Percentiles rank a stretch among this genome's conserved stretches.
These are phyloP conservation scores for Populus euphratica DNA, from an alignment of 345 rosid species.

Conservation along the genomic window DNA sequence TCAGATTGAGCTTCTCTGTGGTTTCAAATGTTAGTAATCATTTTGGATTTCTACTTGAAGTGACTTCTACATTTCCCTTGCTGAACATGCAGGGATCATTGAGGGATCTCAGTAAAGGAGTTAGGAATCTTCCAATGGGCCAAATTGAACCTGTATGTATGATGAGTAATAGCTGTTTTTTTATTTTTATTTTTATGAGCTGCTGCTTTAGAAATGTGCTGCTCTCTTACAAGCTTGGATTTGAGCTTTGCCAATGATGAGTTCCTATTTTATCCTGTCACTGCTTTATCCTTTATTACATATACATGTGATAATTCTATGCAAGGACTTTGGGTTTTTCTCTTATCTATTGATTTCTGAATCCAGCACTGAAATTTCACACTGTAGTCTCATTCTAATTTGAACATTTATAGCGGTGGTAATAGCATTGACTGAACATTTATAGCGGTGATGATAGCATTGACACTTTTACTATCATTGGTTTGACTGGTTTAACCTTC, in stretches of 20 bases:
- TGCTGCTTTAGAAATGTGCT: not conserved
- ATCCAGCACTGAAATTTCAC: not conserved
- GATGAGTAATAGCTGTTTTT: not conserved
- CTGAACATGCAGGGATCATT: slow-evolving; percentile 53
- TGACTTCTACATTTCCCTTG: slow-evolving; percentile 7
- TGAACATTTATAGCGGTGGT: not conserved
- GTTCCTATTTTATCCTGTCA: not conserved
- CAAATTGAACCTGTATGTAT: slow-evolving; percentile 50
- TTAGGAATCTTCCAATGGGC: slow-evolving; percentile 44
- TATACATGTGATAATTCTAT: not conserved
- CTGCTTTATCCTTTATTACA: not conserved
- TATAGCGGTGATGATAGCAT: not conserved
- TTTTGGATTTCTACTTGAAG: not conserved
- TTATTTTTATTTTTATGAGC: not conserved
- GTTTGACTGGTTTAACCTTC: not conserved
- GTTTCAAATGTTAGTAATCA: not conserved
- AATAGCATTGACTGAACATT: too few relatives aligned
- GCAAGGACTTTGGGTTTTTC: too few relatives aligned
- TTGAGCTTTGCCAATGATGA: not conserved
- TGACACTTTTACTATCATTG: not conserved
- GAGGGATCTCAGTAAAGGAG: slow-evolving; percentile 68
- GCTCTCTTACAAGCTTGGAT: not conserved
- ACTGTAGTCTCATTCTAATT: not conserved
- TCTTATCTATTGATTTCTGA: not conserved
- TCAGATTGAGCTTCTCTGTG: not conserved